phyloP scores from a whole-genome alignment of 2,329 filamentous ascomycete species.

The Cylindrodendrum hubeiense region DNA sequence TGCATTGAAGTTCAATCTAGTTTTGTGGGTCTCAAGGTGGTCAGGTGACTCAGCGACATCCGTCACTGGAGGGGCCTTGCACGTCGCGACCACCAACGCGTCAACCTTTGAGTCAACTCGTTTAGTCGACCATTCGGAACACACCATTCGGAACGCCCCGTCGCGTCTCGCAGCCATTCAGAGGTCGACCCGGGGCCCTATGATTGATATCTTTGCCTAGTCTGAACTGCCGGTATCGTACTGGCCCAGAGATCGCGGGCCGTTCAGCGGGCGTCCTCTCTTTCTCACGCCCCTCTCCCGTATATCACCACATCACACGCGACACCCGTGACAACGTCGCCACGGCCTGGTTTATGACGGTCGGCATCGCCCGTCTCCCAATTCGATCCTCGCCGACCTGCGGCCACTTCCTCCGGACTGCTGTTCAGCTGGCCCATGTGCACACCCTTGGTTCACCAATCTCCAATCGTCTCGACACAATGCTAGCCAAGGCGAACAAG shows the following conservation, averaged over 20 bases:
- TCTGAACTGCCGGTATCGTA: not conserved
- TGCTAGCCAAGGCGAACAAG: constrained; percentile 54
- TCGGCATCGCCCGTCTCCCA: constrained; percentile 46
- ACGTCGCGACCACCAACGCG: constrained; percentile 38
- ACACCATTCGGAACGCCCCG: constrained; percentile 7
- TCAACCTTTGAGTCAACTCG: constrained; percentile 26
- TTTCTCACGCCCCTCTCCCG: constrained; percentile 10
- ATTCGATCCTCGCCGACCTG: constrained; percentile 53
- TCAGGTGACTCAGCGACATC: constrained; percentile 39
- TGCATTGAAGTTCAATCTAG: not conserved
- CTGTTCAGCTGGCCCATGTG: constrained; percentile 40
- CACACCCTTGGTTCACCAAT: constrained; percentile 32
- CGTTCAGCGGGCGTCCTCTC: not conserved
- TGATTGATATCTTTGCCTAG: constrained; percentile 3
- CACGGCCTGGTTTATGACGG: constrained; percentile 50
- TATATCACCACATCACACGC: not conserved
- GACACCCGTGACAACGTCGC: constrained; percentile 1
- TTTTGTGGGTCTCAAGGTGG: not conserved
- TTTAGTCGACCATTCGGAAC: constrained; percentile 20
- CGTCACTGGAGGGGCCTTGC: constrained; percentile 19
- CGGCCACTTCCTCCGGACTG: constrained; percentile 42
- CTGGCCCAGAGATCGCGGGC: not conserved
- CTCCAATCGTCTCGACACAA: constrained; percentile 41
- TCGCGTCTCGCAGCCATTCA: constrained; percentile 35
- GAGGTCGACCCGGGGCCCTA: constrained; percentile 18